Conservation (phyloP, 2,329 filamentous ascomycete species). For the Hyphodiscus sp. region DNA sequence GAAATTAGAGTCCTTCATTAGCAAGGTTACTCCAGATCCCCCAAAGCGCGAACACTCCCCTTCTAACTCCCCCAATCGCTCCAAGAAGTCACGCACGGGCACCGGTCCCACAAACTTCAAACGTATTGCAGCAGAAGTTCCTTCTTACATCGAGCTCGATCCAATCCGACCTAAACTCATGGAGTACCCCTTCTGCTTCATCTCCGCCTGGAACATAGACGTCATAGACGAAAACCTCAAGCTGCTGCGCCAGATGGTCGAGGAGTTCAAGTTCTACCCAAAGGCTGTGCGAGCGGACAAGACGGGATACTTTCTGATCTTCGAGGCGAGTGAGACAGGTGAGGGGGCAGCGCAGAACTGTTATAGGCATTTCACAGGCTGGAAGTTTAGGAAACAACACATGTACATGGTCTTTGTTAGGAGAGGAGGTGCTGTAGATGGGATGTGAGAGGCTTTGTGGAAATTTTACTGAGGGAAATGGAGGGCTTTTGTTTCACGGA, state of each 20-base stretch:
- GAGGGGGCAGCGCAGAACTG: conserved; percentile 40
- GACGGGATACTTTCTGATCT: neutral
- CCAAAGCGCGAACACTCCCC: too few relatives aligned
- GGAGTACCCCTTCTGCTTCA: neutral
- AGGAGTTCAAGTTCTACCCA: neutral
- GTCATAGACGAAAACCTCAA: neutral
- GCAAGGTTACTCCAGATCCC: too few relatives aligned
- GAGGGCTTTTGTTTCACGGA: too few relatives aligned
- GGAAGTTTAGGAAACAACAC: neutral
- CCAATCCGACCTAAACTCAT: neutral
- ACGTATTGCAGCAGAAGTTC: neutral
- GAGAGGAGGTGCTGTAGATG: too few relatives aligned
- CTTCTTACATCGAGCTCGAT: neutral
- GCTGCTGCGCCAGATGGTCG: neutral
- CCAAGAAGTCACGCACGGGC: neutral
- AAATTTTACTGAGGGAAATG: too few relatives aligned
- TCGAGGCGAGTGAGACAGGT: neutral
- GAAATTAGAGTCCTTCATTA: too few relatives aligned
- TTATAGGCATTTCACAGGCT: conserved; percentile 51
- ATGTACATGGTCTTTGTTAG: neutral
- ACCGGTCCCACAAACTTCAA: neutral
- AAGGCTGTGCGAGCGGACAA: neutral
- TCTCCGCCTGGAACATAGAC: neutral
- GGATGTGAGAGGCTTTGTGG: too few relatives aligned
- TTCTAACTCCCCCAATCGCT: too few relatives aligned